phyloP scores from a whole-genome alignment of 306 rosid species.

The Quillaja saponaria region DNA sequence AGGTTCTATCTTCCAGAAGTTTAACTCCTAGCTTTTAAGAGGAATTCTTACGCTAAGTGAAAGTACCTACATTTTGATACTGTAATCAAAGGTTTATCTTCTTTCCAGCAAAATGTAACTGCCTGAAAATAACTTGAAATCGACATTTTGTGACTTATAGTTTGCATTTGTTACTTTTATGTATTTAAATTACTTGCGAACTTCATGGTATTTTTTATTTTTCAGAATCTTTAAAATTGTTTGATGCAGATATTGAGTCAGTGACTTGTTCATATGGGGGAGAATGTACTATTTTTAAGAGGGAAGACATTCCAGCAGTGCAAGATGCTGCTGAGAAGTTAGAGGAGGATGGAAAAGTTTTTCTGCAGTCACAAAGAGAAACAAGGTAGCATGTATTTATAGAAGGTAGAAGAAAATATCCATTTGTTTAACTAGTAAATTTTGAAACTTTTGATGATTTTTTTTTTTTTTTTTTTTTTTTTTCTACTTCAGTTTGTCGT shows the following conservation, averaged over 20 bases:
- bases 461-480: too few relatives aligned
- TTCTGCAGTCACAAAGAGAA: background rate
- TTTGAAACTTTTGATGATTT: too few relatives aligned
- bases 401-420: too few relatives aligned
- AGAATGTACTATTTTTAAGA: constrained; percentile 23
- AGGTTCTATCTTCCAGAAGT: too few relatives aligned
- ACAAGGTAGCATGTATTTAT: too few relatives aligned
- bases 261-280: constrained; percentile 34
- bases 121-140: too few relatives aligned
- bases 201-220: background rate
- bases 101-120: too few relatives aligned
- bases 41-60: too few relatives aligned
- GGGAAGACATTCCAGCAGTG: constrained; percentile 28
- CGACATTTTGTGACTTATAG: too few relatives aligned
- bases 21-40: too few relatives aligned
- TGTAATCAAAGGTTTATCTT: background rate
- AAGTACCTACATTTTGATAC: background rate
- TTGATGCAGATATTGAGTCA: constrained; percentile 23
- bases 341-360: constrained; percentile 21
- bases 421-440: too few relatives aligned
- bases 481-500: too few relatives aligned
- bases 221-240: background rate
- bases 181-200: background rate
- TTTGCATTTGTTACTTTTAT: background rate
- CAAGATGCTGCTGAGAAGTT: constrained; percentile 39